Evolutionary conservation across 345 rosid genomes (phyloP), one percentile per base, ranked within the genome.

Genomic region (Kandelia obovata): DNA sequence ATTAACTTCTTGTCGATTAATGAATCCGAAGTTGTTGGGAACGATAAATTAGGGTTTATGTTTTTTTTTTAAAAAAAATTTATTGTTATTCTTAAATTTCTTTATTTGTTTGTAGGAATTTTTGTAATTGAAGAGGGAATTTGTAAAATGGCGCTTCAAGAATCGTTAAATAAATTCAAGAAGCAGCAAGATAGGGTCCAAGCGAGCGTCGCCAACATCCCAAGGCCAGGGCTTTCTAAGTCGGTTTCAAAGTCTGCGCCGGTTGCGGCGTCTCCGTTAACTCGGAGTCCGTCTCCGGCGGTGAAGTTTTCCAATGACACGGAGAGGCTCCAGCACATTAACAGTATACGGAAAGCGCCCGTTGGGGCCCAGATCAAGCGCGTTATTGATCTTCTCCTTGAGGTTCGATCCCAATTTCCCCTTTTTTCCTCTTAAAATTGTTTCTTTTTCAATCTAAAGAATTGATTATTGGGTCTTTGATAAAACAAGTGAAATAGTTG

Each of bases 361-460:
- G 92, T 85, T 26, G 97, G 97, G 11, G 88, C 96, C 71, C 97
- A 91, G 83, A 89, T 94, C 65, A 94, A 91, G 81, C 96, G 92
- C 23, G 96, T 94, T 70, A 91, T 94, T 25, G 89, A 88, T 71
- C 81, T 86, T 62, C 75, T 91, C 39, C 64, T 63, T 1, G 84
- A 81, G 89, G 91, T 89, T 78, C 35, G 21, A 35, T 23, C 49
- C 19, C 52, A 7, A 57, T 49, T 37, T 39, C 49, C 17, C 49
- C 49, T 43, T 11, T 43, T 39, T 7, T 8, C 43, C 10, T 35
- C 2, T 35, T 7, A 7, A 5, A 35, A 28, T 28, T 35, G 39
- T 8, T 34, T 34, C 0, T 34, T 34, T 34, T 34, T 34, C 37
- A 7, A 6, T 34, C 37, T 34, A 34, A 34, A 34, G 1, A 34